Base-by-base conservation (phyloP, 768 basidiomycete species). In the Myochromella boudieri region DNA sequence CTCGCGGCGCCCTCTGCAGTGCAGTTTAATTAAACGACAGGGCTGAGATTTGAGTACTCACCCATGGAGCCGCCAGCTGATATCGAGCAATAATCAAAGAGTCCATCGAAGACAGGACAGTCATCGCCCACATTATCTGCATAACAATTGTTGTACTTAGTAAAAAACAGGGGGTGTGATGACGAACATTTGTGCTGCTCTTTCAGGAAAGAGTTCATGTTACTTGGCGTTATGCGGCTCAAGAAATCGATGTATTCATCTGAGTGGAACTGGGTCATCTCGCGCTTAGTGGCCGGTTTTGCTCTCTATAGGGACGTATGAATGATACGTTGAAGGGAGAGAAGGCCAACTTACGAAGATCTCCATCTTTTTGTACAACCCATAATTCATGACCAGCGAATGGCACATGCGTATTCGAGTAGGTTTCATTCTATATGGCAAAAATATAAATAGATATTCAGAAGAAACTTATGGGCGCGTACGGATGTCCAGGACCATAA, bases 51-150 rank as follows among this genome's bases (percentile, higher is more conserved):
- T 29, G 22, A 11, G 24, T 29, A 68, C 85, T 48, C 57, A 97
- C 97, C 95, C 93, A 99, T 98, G 0, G 94, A 97, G 3, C 97
- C 97, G 37, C 97, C 97, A n/a, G 97, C 97, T 9, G 97, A 98
- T 58, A 99, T 99, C 3, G 95, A 95, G 63, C 97, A 97, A 64
- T 97, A 99, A 57, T 99, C 97, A 64, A 99, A 99, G 37, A 99
- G 70, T 1, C 97, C 97, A 56, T 99, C 97, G 56, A 99, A 99
- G 26, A 98, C 93, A 2, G 97, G 97, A 66, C 95, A 97, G 65
- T 99, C 97, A 58, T 99, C 97, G 26, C 95, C 97, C 17, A 98
- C 94, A 53, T 97, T 97, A 67, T 95, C 94, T 97, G 54, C n/a
- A 21, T 31, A 14, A 37, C 44, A 43, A 22, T 18, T 14, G 18